Evolutionary conservation across 2,329 filamentous ascomycete species (phyloP).

Genomic region (Lachnum nothofagi): DNA sequence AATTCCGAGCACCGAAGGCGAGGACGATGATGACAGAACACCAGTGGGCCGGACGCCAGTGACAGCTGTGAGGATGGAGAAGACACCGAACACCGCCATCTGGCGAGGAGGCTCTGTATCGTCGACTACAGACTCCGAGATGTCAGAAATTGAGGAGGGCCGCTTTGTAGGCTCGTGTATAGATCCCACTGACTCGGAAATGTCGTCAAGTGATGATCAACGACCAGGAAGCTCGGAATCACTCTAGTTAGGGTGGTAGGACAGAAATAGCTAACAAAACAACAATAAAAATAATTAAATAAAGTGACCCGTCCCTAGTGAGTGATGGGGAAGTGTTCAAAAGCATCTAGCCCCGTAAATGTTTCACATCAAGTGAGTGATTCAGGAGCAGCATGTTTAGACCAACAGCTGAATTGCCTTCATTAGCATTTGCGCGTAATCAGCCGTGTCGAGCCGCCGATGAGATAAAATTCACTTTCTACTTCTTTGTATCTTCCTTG

Average conservation of each 20-base stretch:
- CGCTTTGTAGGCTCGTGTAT: neutral
- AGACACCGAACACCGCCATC: constrained; percentile 24
- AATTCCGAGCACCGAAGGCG: constrained; percentile 41
- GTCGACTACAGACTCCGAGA: constrained; percentile 13
- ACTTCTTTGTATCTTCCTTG: neutral
- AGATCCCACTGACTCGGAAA: constrained; percentile 7
- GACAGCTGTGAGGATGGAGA: constrained; percentile 20
- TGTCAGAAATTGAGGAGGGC: constrained; percentile 14
- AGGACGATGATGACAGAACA: constrained; percentile 38
- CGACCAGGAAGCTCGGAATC: neutral
- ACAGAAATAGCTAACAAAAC: neutral
- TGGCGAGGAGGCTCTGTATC: constrained; percentile 18
- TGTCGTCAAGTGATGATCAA: constrained; percentile 1
- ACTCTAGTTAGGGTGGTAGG: neutral
- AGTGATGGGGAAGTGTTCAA: neutral
- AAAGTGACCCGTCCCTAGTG: neutral
- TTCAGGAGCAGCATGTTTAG: neutral
- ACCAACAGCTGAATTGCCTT: too few species aligned
- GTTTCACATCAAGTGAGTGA: neutral
- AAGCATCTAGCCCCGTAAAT: neutral
- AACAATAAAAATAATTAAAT: neutral
- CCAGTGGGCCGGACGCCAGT: constrained; percentile 14
- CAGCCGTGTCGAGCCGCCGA: too few species aligned
- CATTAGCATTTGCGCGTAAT: too few species aligned
- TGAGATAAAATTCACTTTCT: too few species aligned